phyloP scores from a whole-genome alignment of 371 early-diverging fungal genomes.

The Actinomortierella wolfii region DNA sequence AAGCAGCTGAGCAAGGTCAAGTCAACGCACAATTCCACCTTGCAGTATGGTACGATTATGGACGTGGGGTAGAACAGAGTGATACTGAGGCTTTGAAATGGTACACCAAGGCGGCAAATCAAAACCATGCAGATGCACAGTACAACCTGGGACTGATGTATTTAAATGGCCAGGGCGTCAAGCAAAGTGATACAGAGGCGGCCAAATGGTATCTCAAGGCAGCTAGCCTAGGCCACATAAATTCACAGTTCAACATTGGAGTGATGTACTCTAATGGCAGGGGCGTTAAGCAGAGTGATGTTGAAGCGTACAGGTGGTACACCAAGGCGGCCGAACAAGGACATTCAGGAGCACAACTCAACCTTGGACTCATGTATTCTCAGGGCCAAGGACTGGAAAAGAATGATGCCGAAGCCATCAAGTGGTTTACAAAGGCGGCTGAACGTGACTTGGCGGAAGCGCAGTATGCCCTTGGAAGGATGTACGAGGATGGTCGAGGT shows the following conservation, averaged over 20 bases:
- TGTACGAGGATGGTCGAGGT: no score
- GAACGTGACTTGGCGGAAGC: no score
- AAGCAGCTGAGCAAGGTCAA: constrained; percentile 75
- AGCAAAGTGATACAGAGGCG: constrained; percentile 64
- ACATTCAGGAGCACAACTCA: constrained; percentile 59
- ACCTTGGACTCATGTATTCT: constrained; percentile 73
- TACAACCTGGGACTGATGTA: constrained; percentile 82
- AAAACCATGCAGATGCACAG: constrained; percentile 47
- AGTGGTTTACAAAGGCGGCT: constrained; percentile 54
- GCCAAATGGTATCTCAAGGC: constrained; percentile 72
- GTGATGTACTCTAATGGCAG: constrained; percentile 77
- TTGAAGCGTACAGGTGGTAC: constrained; percentile 78
- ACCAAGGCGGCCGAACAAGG: constrained; percentile 71
- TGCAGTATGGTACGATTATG: constrained; percentile 84
- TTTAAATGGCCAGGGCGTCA: constrained; percentile 81
- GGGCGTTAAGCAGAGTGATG: constrained; percentile 68
- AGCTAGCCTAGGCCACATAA: constrained; percentile 78
- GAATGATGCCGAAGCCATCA: constrained; percentile 57
- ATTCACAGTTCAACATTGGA: constrained; percentile 81
- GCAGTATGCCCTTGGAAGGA: no score
- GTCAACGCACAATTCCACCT: constrained; percentile 77
- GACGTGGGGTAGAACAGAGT: constrained; percentile 73
- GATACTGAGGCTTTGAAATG: constrained; percentile 71
- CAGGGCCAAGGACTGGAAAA: constrained; percentile 65
- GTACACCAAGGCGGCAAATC: constrained; percentile 58